Base-by-base conservation (phyloP, 2,329 filamentous ascomycete genomes). In the Colletotrichum plurivorum region DNA sequence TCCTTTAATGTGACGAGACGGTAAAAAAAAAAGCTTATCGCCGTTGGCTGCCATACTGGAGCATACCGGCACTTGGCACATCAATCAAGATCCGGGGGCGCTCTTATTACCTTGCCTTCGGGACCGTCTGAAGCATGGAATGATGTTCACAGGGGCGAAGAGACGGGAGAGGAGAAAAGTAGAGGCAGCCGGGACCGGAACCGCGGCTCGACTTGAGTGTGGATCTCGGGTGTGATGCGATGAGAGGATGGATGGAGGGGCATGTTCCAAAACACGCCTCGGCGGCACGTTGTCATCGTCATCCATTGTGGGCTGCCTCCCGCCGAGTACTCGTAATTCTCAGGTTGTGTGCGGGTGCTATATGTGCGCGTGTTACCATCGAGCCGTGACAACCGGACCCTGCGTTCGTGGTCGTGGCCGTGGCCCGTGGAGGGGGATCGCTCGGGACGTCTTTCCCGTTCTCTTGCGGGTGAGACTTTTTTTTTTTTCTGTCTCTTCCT, bases 71-170 rank as follows among this genome's bases (percentile, higher is more conserved):
- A 36, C 31, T 36, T 36, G 31, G 31, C 8, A 36, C 15, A 43
- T 12, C 39, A 15, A 15, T 41, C 41, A 43, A 43, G 41, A 43
- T 36, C 31, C 31, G 31, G 31, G 31, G 31, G 8, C 41, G 41
- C 13, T n/a, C 41, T 43, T n/a, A 15, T 43, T 43, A 4, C 13
- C 13, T 41, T 15, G 9, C 39, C 41, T 43, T 43, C 16, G 31
- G n/a, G 31, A 22, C 58, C 66, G 43, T 59, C 61, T 31, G 65
- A 68, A 10, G 39, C n/a, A 43, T 15, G 18, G 16, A 49, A 45
- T 55, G 51, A 67, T 63, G 51, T 52, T 48, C 48, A 20, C 20
- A 64, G 48, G 60, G 60, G 46, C 7, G n/a, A 15, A 25, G 48
- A 31, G 43, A 18, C 36, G n/a, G 60, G 48, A 43, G 53, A 46